phyloP scores from a whole-genome alignment of 176 grass and related monocot genomes.

The Microstegium vimineum region DNA sequence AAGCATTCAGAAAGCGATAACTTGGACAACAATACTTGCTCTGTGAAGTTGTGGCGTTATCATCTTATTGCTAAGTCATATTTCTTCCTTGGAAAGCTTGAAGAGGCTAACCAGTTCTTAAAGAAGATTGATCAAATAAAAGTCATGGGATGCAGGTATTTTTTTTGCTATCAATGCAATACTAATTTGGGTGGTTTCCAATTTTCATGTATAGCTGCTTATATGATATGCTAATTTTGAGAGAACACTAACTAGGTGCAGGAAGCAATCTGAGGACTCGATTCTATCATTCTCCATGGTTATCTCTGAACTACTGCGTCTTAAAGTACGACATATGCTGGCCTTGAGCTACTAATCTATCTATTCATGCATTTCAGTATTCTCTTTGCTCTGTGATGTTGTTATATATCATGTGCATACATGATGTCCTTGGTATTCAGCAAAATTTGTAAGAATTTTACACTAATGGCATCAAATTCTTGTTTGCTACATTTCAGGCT shows the following conservation, averaged over 20 bases:
- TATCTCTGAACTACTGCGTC: constrained; percentile 52
- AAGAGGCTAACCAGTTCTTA: constrained; percentile 55
- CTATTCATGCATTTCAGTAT: constrained; percentile 2
- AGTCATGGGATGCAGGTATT: constrained; percentile 29
- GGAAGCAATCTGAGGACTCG: constrained; percentile 44
- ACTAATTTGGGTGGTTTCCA: constrained; percentile 2
- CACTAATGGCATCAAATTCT: background rate
- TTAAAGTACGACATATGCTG: constrained; percentile 49
- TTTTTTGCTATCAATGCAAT: constrained; percentile 20
- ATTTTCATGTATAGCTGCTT: background rate
- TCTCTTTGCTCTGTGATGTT: constrained; percentile 1
- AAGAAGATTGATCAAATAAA: constrained; percentile 49
- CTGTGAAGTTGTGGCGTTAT: constrained; percentile 53
- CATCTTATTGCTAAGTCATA: constrained; percentile 68
- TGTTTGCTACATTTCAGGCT: constrained; percentile 50
- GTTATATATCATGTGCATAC: constrained; percentile 2
- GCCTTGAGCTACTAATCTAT: background rate
- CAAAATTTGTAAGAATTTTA: constrained; percentile 6
- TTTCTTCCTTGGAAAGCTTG: constrained; percentile 78
- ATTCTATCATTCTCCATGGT: constrained; percentile 35
- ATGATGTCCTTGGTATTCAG: constrained; percentile 1
- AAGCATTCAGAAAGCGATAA: constrained; percentile 25
- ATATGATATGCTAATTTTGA: constrained; percentile 26
- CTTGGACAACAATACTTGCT: constrained; percentile 13
- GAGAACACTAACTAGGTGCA: constrained; percentile 41